Evolutionary conservation across 352 stramenopile species (phyloP).

Genomic region (Pythium oligandrum): DNA sequence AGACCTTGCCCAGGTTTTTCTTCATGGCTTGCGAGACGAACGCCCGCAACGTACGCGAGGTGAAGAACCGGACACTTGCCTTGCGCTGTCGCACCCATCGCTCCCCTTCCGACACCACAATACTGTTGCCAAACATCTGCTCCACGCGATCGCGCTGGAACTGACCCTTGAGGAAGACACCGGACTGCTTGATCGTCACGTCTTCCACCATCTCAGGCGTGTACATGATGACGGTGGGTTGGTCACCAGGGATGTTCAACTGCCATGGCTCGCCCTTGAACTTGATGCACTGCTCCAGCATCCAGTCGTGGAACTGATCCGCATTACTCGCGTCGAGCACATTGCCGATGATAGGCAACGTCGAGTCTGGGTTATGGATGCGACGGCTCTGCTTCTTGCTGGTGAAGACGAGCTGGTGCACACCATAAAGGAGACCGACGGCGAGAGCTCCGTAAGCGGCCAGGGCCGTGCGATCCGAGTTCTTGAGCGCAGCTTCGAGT

Average conservation of each 20-base stretch:
- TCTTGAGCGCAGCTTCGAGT: too few relatives aligned
- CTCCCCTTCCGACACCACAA: constrained; percentile 25
- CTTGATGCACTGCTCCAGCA: constrained; percentile 16
- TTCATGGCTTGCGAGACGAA: background rate
- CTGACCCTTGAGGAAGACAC: constrained; percentile 28
- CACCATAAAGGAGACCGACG: too few relatives aligned
- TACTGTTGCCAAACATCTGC: constrained; percentile 18
- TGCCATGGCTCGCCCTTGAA: constrained; percentile 19
- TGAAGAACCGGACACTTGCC: constrained; percentile 25
- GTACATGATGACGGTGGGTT: constrained; percentile 15
- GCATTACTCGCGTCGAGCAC: constrained; percentile 24
- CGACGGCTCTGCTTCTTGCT: too few relatives aligned
- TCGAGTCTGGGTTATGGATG: background rate
- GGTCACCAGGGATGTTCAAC: constrained; percentile 12
- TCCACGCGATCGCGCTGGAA: constrained; percentile 17
- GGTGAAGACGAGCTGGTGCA: too few relatives aligned
- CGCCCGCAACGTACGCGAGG: constrained; percentile 16
- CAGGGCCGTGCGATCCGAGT: too few relatives aligned
- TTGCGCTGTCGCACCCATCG: constrained; percentile 31
- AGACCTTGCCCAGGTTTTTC: constrained; percentile 19
- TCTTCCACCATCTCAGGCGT: constrained; percentile 23
- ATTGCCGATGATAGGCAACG: constrained; percentile 37
- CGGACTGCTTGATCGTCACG: constrained; percentile 34
- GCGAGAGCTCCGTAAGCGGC: too few relatives aligned
- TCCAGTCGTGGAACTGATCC: constrained; percentile 44